Conservation (phyloP, 1,284 basidiomycete species). For the Cystobasidiaceae sp. region DNA sequence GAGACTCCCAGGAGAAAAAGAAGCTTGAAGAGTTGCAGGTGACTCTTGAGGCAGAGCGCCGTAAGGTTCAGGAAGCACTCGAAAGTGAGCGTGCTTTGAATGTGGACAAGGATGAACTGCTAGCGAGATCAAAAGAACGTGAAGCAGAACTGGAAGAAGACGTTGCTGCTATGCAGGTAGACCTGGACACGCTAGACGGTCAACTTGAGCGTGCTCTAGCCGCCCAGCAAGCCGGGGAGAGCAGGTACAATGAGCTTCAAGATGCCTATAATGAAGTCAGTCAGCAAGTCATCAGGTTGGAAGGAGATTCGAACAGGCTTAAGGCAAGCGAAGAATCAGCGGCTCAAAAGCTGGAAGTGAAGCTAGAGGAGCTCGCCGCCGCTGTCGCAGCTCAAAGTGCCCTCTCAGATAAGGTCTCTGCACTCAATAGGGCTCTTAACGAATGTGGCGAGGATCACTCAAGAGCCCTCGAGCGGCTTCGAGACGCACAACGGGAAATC, state of each 20-base stretch:
- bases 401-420: slow-evolving; percentile 54
- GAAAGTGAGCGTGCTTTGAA: slow-evolving; percentile 73
- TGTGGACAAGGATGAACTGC: slow-evolving; percentile 76
- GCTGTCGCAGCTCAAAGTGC: background rate
- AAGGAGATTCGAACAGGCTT: slow-evolving; percentile 20
- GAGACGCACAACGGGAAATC: slow-evolving; percentile 62
- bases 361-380: background rate
- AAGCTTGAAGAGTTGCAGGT: slow-evolving; percentile 71
- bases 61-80: slow-evolving; percentile 71
- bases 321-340: slow-evolving; percentile 5
- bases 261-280: slow-evolving; percentile 31
- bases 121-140: slow-evolving; percentile 76
- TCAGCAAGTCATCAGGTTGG: slow-evolving; percentile 19
- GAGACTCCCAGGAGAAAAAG: slow-evolving; percentile 73
- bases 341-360: slow-evolving; percentile 3
- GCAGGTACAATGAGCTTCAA: slow-evolving; percentile 35
- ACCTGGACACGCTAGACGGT: slow-evolving; percentile 76
- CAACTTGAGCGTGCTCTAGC: slow-evolving; percentile 68
- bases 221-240: slow-evolving; percentile 36
- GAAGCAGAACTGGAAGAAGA: slow-evolving; percentile 83
- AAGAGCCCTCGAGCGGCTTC: slow-evolving; percentile 70
- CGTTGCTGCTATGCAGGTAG: slow-evolving; percentile 68
- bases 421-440: slow-evolving; percentile 63
- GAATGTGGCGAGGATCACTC: slow-evolving; percentile 75
- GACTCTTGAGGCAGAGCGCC: slow-evolving; percentile 72